Conservation (phyloP, 73 alveolate genomes). For the Paramecium octaurelia region DNA sequence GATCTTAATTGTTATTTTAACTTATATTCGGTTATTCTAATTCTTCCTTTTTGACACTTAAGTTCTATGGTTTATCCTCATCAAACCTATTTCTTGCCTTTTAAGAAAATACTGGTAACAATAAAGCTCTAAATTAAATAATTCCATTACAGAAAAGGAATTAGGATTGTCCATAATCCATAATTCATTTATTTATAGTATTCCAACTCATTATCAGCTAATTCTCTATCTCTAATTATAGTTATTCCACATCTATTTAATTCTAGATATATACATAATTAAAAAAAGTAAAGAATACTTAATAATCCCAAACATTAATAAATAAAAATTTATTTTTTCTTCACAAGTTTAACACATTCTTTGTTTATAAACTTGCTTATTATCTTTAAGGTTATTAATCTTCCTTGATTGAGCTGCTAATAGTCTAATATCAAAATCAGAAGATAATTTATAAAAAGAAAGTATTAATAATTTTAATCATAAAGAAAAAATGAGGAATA, state of each 20-base stretch:
- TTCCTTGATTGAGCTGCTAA: no score
- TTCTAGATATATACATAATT: not conserved
- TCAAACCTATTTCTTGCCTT: not conserved
- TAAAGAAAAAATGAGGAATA: no score
- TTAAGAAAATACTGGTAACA: not conserved
- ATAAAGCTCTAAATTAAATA: not conserved
- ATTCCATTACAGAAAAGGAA: not conserved
- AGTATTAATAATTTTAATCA: no score
- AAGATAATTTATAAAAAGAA: no score
- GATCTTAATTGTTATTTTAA: not conserved
- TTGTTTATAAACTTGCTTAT: not conserved
- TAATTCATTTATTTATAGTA: slow-evolving; percentile 9
- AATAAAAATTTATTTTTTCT: not conserved
- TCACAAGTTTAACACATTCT: not conserved
- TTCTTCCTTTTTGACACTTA: not conserved
- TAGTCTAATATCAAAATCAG: no score
- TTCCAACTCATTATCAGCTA: not conserved
- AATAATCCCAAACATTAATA: not conserved
- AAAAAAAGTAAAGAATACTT: not conserved
- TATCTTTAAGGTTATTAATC: no score
- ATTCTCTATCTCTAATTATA: slow-evolving; percentile 1
- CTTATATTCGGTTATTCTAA: not conserved
- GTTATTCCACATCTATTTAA: not conserved
- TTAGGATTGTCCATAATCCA: slow-evolving; percentile 22
- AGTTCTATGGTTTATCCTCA: not conserved